phyloP scores from a whole-genome alignment of 305 asterid species.

The Lippia alba region DNA sequence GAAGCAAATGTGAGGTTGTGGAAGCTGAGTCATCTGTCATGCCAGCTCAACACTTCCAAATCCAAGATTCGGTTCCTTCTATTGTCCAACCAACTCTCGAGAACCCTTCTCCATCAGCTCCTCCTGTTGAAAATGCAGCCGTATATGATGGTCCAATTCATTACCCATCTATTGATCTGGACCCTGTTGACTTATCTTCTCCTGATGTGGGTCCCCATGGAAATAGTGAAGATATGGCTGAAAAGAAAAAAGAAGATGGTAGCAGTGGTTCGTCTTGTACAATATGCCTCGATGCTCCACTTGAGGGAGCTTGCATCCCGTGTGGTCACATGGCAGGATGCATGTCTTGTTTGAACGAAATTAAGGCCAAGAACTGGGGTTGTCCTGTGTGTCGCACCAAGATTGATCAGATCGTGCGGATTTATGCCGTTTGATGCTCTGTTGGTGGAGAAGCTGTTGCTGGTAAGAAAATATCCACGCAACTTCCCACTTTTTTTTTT shows the following conservation, averaged over 20 bases:
- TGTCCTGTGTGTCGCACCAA: slow-evolving; percentile 95
- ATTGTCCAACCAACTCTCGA: slow-evolving; percentile 38
- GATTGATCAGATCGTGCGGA: slow-evolving; percentile 79
- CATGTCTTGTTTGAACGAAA: slow-evolving; percentile 86
- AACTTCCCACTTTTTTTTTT: neutral
- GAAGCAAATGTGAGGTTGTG: slow-evolving; percentile 40
- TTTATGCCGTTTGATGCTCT: slow-evolving; percentile 65
- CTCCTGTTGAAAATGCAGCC: slow-evolving; percentile 40
- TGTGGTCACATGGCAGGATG: slow-evolving; percentile 99
- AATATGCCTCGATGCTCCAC: slow-evolving; percentile 83
- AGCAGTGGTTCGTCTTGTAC: slow-evolving; percentile 58
- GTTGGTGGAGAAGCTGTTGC: slow-evolving; percentile 23
- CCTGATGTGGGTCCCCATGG: slow-evolving; percentile 32
- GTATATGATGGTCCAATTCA: slow-evolving; percentile 60
- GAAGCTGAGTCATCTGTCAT: slow-evolving; percentile 42
- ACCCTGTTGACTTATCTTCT: slow-evolving; percentile 49
- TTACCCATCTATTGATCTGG: slow-evolving; percentile 69
- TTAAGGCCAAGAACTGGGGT: slow-evolving; percentile 82
- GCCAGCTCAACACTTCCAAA: slow-evolving; percentile 38
- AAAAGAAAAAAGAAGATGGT: slow-evolving; percentile 21
- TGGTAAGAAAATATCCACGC: slow-evolving; percentile 37
- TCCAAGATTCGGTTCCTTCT: slow-evolving; percentile 27
- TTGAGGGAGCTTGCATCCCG: slow-evolving; percentile 95
- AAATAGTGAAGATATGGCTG: slow-evolving; percentile 40
- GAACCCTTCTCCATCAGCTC: slow-evolving; percentile 66